phyloP scores from a whole-genome alignment of 2,329 filamentous ascomycete genomes.

The Didymellaceae sp. region DNA sequence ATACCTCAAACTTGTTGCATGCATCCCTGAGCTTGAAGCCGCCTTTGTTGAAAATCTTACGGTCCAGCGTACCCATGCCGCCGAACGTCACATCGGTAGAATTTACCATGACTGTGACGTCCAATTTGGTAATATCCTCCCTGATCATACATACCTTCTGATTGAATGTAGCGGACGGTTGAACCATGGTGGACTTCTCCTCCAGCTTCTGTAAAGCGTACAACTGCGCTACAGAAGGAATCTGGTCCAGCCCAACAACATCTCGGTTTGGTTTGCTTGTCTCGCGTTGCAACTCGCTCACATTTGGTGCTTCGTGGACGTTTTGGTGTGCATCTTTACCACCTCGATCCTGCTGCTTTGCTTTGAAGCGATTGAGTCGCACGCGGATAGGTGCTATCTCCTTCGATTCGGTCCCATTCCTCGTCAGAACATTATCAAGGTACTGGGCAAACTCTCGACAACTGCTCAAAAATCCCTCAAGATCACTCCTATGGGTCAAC shows the following conservation, averaged over 20 bases:
- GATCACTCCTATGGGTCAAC: constrained; percentile 22
- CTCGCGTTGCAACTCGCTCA: constrained; percentile 32
- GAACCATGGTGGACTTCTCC: constrained; percentile 29
- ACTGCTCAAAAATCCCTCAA: constrained; percentile 26
- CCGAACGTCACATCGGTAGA: constrained; percentile 36
- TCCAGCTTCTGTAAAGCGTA: constrained; percentile 37
- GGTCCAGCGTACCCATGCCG: constrained; percentile 40
- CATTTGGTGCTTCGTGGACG: constrained; percentile 36
- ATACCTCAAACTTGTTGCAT: constrained; percentile 30
- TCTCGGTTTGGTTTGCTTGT: constrained; percentile 16
- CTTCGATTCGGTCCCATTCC: constrained; percentile 18
- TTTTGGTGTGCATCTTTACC: constrained; percentile 22
- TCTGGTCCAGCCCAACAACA: constrained; percentile 31
- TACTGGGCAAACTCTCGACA: constrained; percentile 32
- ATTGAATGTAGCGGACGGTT: constrained; percentile 34
- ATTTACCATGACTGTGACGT: constrained; percentile 44
- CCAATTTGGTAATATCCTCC: constrained; percentile 44
- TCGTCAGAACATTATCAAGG: constrained; percentile 27
- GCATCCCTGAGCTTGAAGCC: constrained; percentile 33
- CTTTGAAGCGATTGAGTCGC: constrained; percentile 27
- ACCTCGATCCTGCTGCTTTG: constrained; percentile 24
- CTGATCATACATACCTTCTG: constrained; percentile 36
- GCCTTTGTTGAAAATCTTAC: constrained; percentile 39
- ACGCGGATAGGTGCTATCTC: constrained; percentile 32
- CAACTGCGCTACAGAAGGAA: constrained; percentile 35